These are phyloP conservation scores for Aspergillus nidulans DNA, from an alignment of 495 filamentous ascomycete genomes.

Conservation along the genomic window DNA sequence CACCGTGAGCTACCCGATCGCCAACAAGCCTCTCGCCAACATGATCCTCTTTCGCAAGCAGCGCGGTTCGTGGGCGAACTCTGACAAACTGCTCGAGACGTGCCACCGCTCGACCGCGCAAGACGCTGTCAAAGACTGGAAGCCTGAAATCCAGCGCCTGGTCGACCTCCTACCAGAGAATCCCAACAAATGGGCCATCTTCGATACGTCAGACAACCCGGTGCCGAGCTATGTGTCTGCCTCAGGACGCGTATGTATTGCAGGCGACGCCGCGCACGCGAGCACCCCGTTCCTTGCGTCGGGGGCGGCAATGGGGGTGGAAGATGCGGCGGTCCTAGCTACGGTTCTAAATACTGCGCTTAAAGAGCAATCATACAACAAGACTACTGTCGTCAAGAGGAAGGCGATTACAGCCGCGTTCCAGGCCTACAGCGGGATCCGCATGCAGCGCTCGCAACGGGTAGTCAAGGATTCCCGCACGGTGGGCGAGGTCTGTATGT, in stretches of 20 bases:
- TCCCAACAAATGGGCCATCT: not conserved
- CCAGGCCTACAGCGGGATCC: not conserved
- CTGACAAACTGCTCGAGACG: slow-evolving; percentile 13
- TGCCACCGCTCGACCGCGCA: not conserved
- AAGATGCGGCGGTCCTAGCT: not conserved
- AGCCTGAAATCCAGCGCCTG: not conserved
- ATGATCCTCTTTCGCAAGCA: slow-evolving; percentile 37
- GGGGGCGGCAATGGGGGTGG: slow-evolving; percentile 1
- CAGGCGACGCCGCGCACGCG: slow-evolving; percentile 1
- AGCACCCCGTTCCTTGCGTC: not conserved
- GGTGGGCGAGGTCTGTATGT: slow-evolving; percentile 5
- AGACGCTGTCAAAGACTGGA: not conserved
- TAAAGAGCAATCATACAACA: not conserved
- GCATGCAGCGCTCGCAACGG: not conserved
- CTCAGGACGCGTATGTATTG: not conserved
- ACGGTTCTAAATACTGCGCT: not conserved
- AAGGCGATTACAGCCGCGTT: not conserved
- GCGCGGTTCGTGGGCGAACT: slow-evolving; percentile 28
- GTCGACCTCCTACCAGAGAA: not conserved
- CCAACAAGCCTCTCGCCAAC: slow-evolving; percentile 32
- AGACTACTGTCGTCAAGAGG: not conserved
- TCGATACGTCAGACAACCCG: not conserved
- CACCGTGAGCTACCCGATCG: slow-evolving; percentile 36
- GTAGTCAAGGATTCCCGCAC: not conserved
- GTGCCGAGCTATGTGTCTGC: not conserved